phyloP scores from a whole-genome alignment of 192 early-diverging fungal species.

The Lunasporangiospora selenospora region DNA sequence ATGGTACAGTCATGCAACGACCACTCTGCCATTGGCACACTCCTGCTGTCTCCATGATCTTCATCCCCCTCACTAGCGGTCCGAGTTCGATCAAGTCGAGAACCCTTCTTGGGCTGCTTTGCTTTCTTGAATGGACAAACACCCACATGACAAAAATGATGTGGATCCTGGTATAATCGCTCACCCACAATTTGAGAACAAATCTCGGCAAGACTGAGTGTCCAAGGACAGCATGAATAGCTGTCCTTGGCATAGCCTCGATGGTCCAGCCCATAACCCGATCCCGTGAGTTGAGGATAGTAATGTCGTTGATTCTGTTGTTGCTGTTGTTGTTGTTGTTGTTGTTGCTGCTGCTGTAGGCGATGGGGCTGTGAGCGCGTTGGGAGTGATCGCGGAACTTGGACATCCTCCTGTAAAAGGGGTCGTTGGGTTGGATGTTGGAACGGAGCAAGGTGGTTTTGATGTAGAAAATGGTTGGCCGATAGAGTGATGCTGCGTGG shows the following conservation, averaged over 20 bases:
- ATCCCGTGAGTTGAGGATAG: conserved; percentile 27
- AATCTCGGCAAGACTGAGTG: conserved; percentile 30
- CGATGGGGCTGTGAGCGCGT: not conserved
- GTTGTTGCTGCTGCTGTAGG: conserved; percentile 1
- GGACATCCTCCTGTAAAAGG: too few relatives aligned
- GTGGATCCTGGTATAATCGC: conserved; percentile 18
- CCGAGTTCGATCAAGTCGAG: too few relatives aligned
- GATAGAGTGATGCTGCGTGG: too few relatives aligned
- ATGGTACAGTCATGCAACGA: conserved; percentile 13
- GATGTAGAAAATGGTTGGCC: too few relatives aligned
- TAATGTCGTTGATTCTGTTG: too few relatives aligned
- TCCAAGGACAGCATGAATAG: conserved; percentile 40
- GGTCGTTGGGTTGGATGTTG: too few relatives aligned
- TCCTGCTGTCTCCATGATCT: not conserved
- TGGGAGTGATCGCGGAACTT: not conserved
- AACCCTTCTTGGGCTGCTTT: not conserved
- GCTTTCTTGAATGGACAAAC: conserved; percentile 13
- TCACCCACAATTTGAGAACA: conserved; percentile 39
- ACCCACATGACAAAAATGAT: conserved; percentile 20
- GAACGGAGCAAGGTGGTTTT: too few relatives aligned
- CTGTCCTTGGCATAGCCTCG: conserved; percentile 35
- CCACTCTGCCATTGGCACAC: not conserved
- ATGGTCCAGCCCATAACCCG: conserved; percentile 18
- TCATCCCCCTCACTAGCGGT: not conserved
- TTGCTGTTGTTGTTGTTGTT: not conserved